A percentile compares a stretch with the other conserved stretches of the same genome.
Evolutionary conservation across 2,329 filamentous ascomycete species (phyloP).

Genomic region (Fusarium haematococcum): DNA sequence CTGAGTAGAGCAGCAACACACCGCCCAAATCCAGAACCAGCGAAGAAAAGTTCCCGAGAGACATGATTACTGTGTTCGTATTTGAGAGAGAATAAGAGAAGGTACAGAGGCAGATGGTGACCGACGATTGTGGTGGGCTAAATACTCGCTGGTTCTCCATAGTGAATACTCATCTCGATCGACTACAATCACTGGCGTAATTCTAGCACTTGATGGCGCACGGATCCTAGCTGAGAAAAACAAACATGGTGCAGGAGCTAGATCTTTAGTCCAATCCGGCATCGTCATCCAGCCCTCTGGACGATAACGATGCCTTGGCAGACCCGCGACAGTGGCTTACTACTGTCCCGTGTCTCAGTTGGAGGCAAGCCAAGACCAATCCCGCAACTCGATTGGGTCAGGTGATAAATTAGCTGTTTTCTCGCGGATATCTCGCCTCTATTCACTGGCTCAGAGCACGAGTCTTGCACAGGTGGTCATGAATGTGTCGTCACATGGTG

Average conservation of each 20-base stretch:
- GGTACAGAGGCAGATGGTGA: background rate
- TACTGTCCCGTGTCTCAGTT: background rate
- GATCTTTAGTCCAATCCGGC: background rate
- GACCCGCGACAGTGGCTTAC: background rate
- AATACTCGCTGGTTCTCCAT: background rate
- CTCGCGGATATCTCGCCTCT: background rate
- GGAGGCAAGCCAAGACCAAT: background rate
- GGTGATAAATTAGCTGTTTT: background rate
- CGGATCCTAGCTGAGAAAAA: background rate
- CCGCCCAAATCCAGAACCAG: background rate
- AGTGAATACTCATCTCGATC: background rate
- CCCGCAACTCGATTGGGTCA: background rate
- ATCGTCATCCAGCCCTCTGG: background rate
- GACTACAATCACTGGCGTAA: background rate
- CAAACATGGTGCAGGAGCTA: background rate
- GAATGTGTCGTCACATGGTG: background rate
- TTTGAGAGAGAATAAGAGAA: background rate
- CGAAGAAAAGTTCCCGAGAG: background rate
- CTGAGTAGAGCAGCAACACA: background rate
- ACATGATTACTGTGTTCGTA: background rate
- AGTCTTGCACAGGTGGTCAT: background rate
- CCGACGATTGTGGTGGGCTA: background rate
- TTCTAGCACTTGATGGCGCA: background rate
- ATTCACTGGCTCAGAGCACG: background rate
- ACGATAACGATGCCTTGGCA: background rate